Percentiles rank a stretch among this genome's conserved stretches.
These are phyloP conservation scores for Geranomyces variabilis DNA, from an alignment of 192 early-diverging fungal genomes.

Conservation along the genomic window DNA sequence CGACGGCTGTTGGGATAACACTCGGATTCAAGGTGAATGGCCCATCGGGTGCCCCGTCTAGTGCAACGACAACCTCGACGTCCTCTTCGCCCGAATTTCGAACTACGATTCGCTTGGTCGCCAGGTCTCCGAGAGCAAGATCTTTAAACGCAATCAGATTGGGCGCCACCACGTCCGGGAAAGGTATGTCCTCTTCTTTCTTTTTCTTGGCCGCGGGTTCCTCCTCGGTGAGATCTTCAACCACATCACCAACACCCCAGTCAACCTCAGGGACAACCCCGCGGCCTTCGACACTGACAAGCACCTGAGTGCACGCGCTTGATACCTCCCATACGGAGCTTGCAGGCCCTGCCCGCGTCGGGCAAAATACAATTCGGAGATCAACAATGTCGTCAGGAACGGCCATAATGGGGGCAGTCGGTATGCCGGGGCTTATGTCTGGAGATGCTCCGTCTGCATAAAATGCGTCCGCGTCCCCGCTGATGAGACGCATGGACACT, in stretches of 20 bases:
- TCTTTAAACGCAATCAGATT: neutral
- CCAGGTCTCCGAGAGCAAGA: neutral
- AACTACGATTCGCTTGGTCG: neutral
- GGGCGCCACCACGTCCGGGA: neutral
- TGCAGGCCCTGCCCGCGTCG: neutral
- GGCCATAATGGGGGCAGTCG: neutral
- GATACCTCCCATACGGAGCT: constrained; percentile 1
- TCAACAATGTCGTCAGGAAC: neutral
- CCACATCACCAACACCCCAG: neutral
- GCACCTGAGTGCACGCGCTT: neutral
- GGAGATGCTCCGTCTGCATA: neutral
- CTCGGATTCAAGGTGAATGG: neutral
- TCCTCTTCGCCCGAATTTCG: constrained; percentile 9
- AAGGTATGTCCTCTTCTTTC: neutral
- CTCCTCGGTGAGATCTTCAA: neutral
- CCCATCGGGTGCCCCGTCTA: neutral
- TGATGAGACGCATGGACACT: neutral
- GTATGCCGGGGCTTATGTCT: no score
- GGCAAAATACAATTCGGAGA: neutral
- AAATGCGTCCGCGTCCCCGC: neutral
- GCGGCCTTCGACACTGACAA: neutral
- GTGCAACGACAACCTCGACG: neutral
- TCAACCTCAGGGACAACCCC: neutral
- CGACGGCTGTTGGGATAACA: neutral
- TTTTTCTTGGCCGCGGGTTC: neutral